Evolutionary conservation across 345 rosid species (phyloP).

Genomic region (Citrus cavaleriei): DNA sequence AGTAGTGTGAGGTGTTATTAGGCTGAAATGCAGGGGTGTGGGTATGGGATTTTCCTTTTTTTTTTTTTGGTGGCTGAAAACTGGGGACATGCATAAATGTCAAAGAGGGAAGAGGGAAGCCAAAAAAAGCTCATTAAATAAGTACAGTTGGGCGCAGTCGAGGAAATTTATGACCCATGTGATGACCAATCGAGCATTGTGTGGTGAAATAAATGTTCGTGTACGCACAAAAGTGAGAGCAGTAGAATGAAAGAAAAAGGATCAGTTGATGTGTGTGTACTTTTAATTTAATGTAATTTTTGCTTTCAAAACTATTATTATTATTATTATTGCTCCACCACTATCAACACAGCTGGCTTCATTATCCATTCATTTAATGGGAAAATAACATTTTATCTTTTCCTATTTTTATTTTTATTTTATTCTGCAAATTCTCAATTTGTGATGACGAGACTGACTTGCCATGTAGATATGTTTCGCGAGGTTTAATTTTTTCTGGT

Average conservation of each 20-base stretch:
- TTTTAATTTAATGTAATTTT: not conserved
- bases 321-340: not conserved
- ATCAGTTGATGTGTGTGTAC: not conserved
- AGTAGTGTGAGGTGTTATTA: no score
- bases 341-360: slow-evolving; percentile 35
- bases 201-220: slow-evolving; percentile 23
- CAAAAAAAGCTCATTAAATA: slow-evolving; percentile 13
- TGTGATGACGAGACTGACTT: not conserved
- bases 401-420: not conserved
- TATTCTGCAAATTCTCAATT: not conserved
- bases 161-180: slow-evolving; percentile 32
- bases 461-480: not conserved
- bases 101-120: no score
- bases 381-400: slow-evolving; percentile 9
- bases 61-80: no score
- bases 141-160: slow-evolving; percentile 14
- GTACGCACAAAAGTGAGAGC: not conserved
- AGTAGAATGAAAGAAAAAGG: not conserved
- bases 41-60: no score
- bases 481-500: no score
- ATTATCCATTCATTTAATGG: slow-evolving; percentile 23
- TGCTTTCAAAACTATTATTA: not conserved
- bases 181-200: slow-evolving; percentile 13
- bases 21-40: no score
- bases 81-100: not conserved